Evolutionary conservation across 2,329 filamentous ascomycete genomes (phyloP), one percentile per base, ranked within the genome.

Genomic region (Aspergillus sp.): DNA sequence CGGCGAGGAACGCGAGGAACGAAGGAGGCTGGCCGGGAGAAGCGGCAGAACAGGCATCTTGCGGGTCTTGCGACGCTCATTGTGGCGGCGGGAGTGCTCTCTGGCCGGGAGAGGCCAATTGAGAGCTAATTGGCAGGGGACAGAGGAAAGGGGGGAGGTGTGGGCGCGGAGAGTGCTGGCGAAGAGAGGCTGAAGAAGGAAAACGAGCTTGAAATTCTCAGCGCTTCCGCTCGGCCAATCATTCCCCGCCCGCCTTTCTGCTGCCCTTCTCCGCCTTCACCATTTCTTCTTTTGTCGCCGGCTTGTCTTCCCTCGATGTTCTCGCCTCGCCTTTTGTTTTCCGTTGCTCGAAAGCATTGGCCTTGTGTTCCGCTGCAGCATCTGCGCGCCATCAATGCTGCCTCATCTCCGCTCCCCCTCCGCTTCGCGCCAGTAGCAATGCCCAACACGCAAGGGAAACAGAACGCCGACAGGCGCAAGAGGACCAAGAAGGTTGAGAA

Each of bases 31-130:
- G 61, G 49, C 40, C 61, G 60, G 31, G 64, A 61, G 41, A 67
- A 66, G 44, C 55, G 61, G 54, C 65, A 68, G 41, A 72, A 64
- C 33, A 72, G 54, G 51, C 68, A 72, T 60, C 63, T 60, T 41
- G 64, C 59, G 22, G 67, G 62, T 29, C 64, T 59, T 48, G 61
- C 53, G 55, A 68, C 50, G 51, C 62, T 71, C 69, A 72, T 72
- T 35, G 31, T 60, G 51, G 30, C 35, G 3, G 22, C 39, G 8
- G 35, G 33, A 13, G 32, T 42, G 42, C 47, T 58, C 42, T 46
- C 47, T 40, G 48, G 51, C 50, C 50, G 53, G 42, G 40, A 42
- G 26, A 44, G 42, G 45, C 50, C 45, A 40, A 37, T 29, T 12
- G 35, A 43, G 35, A 40, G 30, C 35, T 38, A 39, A 36, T 33